A percentile compares a stretch with the other conserved stretches of the same genome.
Evolutionary conservation across 2,329 filamentous ascomycete genomes (phyloP).

Genomic region (Ophiocordyceps camponoti-floridani): DNA sequence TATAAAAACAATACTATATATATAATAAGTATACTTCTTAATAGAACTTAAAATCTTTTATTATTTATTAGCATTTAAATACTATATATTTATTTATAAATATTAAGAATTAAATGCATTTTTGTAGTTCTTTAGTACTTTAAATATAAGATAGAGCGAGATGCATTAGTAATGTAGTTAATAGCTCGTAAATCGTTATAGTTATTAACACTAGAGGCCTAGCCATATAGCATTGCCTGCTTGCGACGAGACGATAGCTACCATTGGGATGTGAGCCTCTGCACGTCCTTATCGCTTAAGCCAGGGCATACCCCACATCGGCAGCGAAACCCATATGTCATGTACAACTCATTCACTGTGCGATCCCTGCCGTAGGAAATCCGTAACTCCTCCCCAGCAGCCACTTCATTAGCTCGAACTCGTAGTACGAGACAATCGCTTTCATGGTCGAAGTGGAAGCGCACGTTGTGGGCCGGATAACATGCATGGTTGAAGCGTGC

Average conservation of each 20-base stretch:
- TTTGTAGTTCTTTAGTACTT: too few relatives aligned
- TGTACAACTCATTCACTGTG: conserved; percentile 18
- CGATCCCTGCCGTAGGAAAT: conserved; percentile 26
- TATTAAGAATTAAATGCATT: too few relatives aligned
- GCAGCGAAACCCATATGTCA: conserved; percentile 34
- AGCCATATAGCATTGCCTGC: too few relatives aligned
- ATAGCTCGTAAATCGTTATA: too few relatives aligned
- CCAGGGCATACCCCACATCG: conserved; percentile 26
- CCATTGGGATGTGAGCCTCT: conserved; percentile 1
- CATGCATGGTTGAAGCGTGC: conserved; percentile 44
- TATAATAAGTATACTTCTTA: too few relatives aligned
- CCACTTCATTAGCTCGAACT: conserved; percentile 15
- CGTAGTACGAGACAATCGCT: conserved; percentile 21
- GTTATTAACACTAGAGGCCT: too few relatives aligned
- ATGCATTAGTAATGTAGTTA: too few relatives aligned
- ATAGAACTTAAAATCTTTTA: too few relatives aligned
- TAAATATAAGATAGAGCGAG: too few relatives aligned
- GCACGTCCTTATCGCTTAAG: conserved; percentile 2
- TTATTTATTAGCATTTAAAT: too few relatives aligned
- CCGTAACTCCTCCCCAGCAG: conserved; percentile 28
- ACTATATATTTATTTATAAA: too few relatives aligned
- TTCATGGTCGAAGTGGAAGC: conserved; percentile 21
- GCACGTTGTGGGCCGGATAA: conserved; percentile 19
- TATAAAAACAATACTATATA: too few relatives aligned
- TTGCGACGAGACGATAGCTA: not conserved